Percentiles rank a stretch among this genome's conserved stretches.
phyloP scores from a whole-genome alignment of 2,329 filamentous ascomycete species.

The Fusarium verticillioides region DNA sequence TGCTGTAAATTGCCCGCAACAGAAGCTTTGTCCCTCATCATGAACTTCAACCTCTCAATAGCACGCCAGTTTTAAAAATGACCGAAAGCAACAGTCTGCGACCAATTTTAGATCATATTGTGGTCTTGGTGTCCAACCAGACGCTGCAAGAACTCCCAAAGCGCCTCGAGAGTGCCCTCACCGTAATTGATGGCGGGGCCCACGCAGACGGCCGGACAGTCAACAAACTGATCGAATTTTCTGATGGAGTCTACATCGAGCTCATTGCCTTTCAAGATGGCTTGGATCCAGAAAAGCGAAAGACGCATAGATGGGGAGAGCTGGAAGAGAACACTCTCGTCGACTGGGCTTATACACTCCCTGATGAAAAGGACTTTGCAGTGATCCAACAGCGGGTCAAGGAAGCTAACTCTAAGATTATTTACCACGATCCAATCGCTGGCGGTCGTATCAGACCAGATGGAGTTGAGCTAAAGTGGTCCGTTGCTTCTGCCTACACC shows the following conservation, averaged over 20 bases:
- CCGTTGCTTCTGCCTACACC: conserved; percentile 19
- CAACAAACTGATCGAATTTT: conserved; percentile 23
- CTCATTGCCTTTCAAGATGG: conserved; percentile 30
- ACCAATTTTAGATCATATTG: conserved; percentile 27
- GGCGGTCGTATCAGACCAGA: conserved; percentile 27
- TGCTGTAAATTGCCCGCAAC: not conserved
- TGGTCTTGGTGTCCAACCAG: conserved; percentile 19
- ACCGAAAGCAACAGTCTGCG: not conserved
- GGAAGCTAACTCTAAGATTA: not conserved
- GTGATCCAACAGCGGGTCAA: conserved; percentile 6
- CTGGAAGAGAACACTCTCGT: conserved; percentile 13
- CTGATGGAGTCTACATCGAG: conserved; percentile 28
- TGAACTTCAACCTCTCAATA: too few species aligned
- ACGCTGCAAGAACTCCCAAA: conserved; percentile 15
- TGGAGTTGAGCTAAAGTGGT: conserved; percentile 27
- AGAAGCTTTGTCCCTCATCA: too few species aligned
- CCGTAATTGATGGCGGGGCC: conserved; percentile 20
- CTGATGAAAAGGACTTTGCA: conserved; percentile 1
- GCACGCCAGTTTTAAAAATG: not conserved
- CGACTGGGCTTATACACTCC: conserved; percentile 32
- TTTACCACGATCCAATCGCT: conserved; percentile 6
- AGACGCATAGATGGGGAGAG: conserved; percentile 20
- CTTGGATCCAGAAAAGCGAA: conserved; percentile 20
- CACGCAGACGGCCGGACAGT: conserved; percentile 29
- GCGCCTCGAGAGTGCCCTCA: not conserved